Percentiles rank a stretch among this genome's conserved stretches.
Evolutionary conservation across 768 basidiomycete species (phyloP).

Genomic region (Lanmaoa rubissima): DNA sequence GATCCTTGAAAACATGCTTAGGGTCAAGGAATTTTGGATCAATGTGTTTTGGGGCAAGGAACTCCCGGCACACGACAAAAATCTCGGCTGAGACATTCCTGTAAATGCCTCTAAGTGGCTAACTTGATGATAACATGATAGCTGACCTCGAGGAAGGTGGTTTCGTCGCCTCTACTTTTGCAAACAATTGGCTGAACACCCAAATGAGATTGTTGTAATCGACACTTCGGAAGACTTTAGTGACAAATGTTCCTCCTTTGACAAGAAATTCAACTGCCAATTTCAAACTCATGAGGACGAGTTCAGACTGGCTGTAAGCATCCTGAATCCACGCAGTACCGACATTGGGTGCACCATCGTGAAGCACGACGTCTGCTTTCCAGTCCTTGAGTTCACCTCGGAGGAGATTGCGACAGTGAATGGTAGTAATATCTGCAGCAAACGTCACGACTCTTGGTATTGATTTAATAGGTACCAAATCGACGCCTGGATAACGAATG

Average conservation of each 20-base stretch:
- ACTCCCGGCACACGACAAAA: conserved; percentile 96
- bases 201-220: conserved; percentile 99
- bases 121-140: not conserved
- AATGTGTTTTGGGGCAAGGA: conserved; percentile 90
- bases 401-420: conserved; percentile 84
- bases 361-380: conserved; percentile 98
- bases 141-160: conserved; percentile 91
- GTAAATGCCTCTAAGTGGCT: not conserved
- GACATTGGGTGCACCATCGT: conserved; percentile 99
- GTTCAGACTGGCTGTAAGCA: conserved; percentile 94
- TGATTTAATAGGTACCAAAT: conserved; percentile 93
- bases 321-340: conserved; percentile 99
- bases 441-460: conserved; percentile 93
- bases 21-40: conserved; percentile 98
- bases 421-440: conserved; percentile 90
- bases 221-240: conserved; percentile 96
- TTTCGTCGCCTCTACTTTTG: conserved; percentile 97
- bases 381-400: conserved; percentile 92
- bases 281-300: conserved; percentile 93
- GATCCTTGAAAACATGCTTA: conserved; percentile 95
- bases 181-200: conserved; percentile 97
- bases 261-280: conserved; percentile 92
- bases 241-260: conserved; percentile 94
- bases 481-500: conserved; percentile 64
- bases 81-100: conserved; percentile 99